Percentiles rank a stretch among this genome's conserved stretches.
Conservation (phyloP, 768 basidiomycete species). For the Pholiota microspora region DNA sequence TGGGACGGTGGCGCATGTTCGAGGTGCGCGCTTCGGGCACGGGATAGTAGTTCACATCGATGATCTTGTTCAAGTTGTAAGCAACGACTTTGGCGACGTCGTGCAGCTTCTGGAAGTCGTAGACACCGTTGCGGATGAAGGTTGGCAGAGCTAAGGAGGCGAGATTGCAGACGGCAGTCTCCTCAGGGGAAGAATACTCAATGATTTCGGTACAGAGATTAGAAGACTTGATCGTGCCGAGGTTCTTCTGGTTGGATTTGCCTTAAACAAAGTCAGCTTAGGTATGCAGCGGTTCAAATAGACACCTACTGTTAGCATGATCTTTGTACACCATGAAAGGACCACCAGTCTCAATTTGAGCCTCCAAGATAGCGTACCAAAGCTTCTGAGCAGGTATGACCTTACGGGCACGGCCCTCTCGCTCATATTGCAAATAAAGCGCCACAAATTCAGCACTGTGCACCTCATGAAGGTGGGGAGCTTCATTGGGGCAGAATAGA, state of each 20-base stretch:
- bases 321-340: conserved; percentile 99
- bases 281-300: background rate
- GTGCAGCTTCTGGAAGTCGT: conserved; percentile 95
- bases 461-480: conserved; percentile 85
- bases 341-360: conserved; percentile 98
- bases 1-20: conserved; percentile 96
- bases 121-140: conserved; percentile 78
- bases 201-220: conserved; percentile 99
- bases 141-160: conserved; percentile 95
- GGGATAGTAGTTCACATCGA: conserved; percentile 95
- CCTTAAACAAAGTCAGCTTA: conserved; percentile 36
- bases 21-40: conserved; percentile 87
- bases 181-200: conserved; percentile 96
- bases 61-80: conserved; percentile 90
- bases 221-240: conserved; percentile 98
- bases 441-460: conserved; percentile 88
- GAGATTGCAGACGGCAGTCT: conserved; percentile 97
- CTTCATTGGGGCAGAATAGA: conserved; percentile 97
- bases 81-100: conserved; percentile 92
- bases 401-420: conserved; percentile 83
- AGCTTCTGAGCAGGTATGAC: conserved; percentile 92
- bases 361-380: conserved; percentile 96
- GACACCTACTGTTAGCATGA: conserved; percentile 75
- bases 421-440: conserved; percentile 85
- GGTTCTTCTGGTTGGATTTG: conserved; percentile 98